Conservation (phyloP, 108 stramenopile species). For the Craspedostauros australis region DNA sequence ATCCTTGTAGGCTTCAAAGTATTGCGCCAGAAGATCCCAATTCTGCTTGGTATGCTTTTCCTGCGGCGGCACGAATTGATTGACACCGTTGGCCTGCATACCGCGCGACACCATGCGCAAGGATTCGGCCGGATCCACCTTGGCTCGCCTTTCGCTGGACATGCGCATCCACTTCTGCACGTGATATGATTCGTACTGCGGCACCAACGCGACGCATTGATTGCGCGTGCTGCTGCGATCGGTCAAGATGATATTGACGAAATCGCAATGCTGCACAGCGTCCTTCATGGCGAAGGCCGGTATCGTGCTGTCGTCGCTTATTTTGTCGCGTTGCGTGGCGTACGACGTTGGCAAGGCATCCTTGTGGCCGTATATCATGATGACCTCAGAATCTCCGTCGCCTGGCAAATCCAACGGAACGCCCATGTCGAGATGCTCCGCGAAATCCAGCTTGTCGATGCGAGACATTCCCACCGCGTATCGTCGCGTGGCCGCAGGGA, state of each 20-base stretch:
- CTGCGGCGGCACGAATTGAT: conserved; percentile 37
- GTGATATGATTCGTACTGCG: conserved; percentile 61
- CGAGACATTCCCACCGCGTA: conserved; percentile 37
- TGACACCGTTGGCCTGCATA: conserved; percentile 39
- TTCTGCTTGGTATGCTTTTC: conserved; percentile 15
- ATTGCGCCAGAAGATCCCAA: conserved; percentile 43
- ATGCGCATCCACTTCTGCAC: conserved; percentile 54
- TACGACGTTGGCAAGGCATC: conserved; percentile 22
- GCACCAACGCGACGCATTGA: conserved; percentile 56
- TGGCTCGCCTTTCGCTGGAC: neutral
- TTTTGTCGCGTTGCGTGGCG: neutral
- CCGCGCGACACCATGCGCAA: conserved; percentile 44
- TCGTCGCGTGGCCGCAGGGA: conserved; percentile 29
- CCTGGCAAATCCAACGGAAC: conserved; percentile 39
- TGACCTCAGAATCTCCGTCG: conserved; percentile 28
- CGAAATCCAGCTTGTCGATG: conserved; percentile 47
- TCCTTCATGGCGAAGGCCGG: conserved; percentile 20
- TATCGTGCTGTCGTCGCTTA: neutral
- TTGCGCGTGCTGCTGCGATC: conserved; percentile 10
- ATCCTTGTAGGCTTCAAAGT: conserved; percentile 33
- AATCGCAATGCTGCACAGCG: conserved; percentile 52
- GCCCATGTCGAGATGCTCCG: conserved; percentile 51
- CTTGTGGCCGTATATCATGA: conserved; percentile 41
- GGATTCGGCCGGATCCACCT: conserved; percentile 24
- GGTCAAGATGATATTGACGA: conserved; percentile 44